Conservation (phyloP, 495 filamentous ascomycete genomes). For the Aspergillus coremiiformis region DNA sequence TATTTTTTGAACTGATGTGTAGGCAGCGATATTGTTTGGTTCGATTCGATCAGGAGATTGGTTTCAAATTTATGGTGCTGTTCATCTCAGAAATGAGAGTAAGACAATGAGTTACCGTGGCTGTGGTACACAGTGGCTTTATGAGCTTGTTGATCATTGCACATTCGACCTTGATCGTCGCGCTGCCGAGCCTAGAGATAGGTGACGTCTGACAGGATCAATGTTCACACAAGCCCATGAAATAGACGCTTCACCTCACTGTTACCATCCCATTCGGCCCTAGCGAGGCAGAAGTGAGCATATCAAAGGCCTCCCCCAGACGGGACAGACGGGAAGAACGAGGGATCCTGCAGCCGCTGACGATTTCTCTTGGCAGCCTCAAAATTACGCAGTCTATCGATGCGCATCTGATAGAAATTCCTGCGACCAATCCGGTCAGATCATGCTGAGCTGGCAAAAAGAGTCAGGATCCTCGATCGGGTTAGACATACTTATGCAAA, state of each 20-base stretch:
- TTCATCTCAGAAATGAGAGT: background rate
- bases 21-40: background rate
- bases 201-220: background rate
- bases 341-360: slow-evolving; percentile 71
- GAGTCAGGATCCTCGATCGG: background rate
- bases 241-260: background rate
- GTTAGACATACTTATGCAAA: slow-evolving; percentile 65
- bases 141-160: background rate
- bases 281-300: background rate
- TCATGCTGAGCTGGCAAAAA: background rate
- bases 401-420: slow-evolving; percentile 76
- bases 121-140: background rate
- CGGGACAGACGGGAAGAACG: slow-evolving; percentile 77
- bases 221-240: background rate
- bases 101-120: background rate
- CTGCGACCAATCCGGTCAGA: slow-evolving; percentile 33
- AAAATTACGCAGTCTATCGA: slow-evolving; percentile 68
- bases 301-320: slow-evolving; percentile 51
- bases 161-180: background rate
- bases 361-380: slow-evolving; percentile 77
- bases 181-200: background rate
- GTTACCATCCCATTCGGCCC: background rate
- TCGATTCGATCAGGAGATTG: background rate
- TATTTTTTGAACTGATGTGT: background rate
- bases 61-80: background rate